These are phyloP conservation scores for Melanomma pulvis-pyrius DNA, from an alignment of 495 filamentous ascomycete genomes.

Conservation along the genomic window DNA sequence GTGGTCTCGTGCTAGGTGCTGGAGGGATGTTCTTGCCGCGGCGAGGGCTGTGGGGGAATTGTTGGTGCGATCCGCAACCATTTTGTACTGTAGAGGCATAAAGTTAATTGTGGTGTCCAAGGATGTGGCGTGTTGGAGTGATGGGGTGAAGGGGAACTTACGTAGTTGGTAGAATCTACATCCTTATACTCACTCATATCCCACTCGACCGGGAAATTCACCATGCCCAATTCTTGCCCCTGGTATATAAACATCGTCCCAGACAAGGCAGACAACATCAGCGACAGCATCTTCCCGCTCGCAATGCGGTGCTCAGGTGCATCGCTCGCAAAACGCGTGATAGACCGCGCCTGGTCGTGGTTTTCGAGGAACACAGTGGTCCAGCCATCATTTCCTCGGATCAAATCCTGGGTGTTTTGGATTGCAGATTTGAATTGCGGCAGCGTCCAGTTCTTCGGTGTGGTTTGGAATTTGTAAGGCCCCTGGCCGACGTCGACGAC, in stretches of 20 bases:
- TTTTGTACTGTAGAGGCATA: conserved; percentile 36
- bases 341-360: conserved; percentile 40
- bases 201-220: conserved; percentile 68
- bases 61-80: conserved; percentile 51
- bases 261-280: conserved; percentile 59
- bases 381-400: conserved; percentile 36
- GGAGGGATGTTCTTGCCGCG: conserved; percentile 13
- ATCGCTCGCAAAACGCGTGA: conserved; percentile 44
- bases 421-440: conserved; percentile 19
- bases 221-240: conserved; percentile 77
- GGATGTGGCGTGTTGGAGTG: neutral
- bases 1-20: conserved; percentile 50
- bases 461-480: conserved; percentile 30
- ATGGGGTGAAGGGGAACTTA: neutral
- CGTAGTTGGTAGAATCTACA: conserved; percentile 66
- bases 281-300: conserved; percentile 58
- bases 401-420: conserved; percentile 17
- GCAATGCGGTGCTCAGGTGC: conserved; percentile 56
- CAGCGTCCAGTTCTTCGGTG: conserved; percentile 12
- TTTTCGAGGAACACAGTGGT: conserved; percentile 38
- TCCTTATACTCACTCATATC: conserved; percentile 71
- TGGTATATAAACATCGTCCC: conserved; percentile 77
- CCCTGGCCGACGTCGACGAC: conserved; percentile 27
- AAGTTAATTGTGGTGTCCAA: neutral
- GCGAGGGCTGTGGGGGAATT: conserved; percentile 21